Evolutionary conservation across 306 rosid species (phyloP), one percentile per base, ranked within the genome.

Genomic region (Glycine tomentella): DNA sequence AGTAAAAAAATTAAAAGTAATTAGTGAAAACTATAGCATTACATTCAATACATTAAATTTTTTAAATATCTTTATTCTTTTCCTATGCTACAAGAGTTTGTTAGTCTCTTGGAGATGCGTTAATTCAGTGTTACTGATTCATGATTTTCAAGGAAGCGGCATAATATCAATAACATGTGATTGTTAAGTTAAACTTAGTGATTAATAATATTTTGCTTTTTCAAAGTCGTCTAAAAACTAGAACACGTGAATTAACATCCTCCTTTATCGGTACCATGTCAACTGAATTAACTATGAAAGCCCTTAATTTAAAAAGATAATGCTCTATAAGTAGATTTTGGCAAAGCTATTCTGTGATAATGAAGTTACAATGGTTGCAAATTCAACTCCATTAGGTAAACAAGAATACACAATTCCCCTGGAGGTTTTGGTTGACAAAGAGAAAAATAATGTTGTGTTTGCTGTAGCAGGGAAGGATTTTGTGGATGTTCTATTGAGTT

Each of bases 391-490:
- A n/a, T n/a, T n/a, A n/a, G n/a, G n/a, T n/a, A n/a, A n/a, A n/a
- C n/a, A n/a, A n/a, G n/a, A n/a, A n/a, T n/a, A n/a, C n/a, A n/a
- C n/a, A n/a, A n/a, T n/a, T n/a, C n/a, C n/a, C n/a, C n/a, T n/a
- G n/a, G n/a, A n/a, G n/a, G n/a, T n/a, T n/a, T n/a, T n/a, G n/a
- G n/a, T n/a, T n/a, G n/a, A n/a, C n/a, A n/a, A n/a, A n/a, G n/a
- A n/a, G n/a, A n/a, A n/a, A n/a, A n/a, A n/a, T n/a, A n/a, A n/a
- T n/a, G n/a, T n/a, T n/a, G n/a, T 87, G 0, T 85, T 75, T 49
- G 90, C 82, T 0, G 84, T 80, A 46, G 69, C 46, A 0, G 74
- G 75, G 4, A 84, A 79, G 25, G 83, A 71, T 3, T 59, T 82
- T 2, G 75, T 72, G 0, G 84, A 88, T 2, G 82, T 78, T 17